A percentile compares a stretch with the other conserved stretches of the same genome.
phyloP scores from a whole-genome alignment of 1,284 basidiomycete species.

The Trametes hirsuta region DNA sequence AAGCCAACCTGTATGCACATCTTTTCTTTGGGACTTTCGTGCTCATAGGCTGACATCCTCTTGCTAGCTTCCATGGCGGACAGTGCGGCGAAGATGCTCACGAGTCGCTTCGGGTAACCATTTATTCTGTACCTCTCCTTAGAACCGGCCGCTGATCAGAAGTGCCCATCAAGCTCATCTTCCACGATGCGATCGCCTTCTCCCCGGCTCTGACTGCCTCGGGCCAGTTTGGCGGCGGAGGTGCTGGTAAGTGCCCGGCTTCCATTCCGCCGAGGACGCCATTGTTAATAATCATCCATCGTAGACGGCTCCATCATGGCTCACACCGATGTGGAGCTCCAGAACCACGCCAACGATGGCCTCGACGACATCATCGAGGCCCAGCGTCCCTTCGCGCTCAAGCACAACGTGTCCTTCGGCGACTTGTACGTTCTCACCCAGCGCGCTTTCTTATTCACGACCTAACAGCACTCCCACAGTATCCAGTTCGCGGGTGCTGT shows the following conservation, averaged over 20 bases:
- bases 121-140: not conserved
- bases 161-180: slow-evolving; percentile 21
- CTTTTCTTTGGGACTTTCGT: not conserved
- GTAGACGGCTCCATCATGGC: slow-evolving; percentile 34
- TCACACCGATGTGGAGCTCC: slow-evolving; percentile 31
- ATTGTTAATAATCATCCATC: not conserved
- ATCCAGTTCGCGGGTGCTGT: slow-evolving; percentile 38
- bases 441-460: not conserved
- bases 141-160: not conserved
- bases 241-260: slow-evolving; percentile 23
- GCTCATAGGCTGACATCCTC: not conserved
- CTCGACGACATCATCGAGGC: slow-evolving; percentile 35
- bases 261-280: not conserved
- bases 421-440: slow-evolving; percentile 32
- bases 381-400: slow-evolving; percentile 32
- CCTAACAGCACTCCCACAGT: slow-evolving; percentile 15
- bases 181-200: slow-evolving; percentile 32
- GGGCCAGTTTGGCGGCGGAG: slow-evolving; percentile 33
- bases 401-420: slow-evolving; percentile 35
- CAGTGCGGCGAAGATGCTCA: slow-evolving; percentile 32
- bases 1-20: slow-evolving; percentile 9
- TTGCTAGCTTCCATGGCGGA: slow-evolving; percentile 13
- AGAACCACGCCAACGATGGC: slow-evolving; percentile 31
- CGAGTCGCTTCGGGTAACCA: slow-evolving; percentile 24
- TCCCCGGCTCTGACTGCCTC: slow-evolving; percentile 27